Percentiles rank a stretch among this genome's conserved stretches.
Evolutionary conservation across 148 eudicot species (phyloP).

Genomic region (Simmondsia chinensis): DNA sequence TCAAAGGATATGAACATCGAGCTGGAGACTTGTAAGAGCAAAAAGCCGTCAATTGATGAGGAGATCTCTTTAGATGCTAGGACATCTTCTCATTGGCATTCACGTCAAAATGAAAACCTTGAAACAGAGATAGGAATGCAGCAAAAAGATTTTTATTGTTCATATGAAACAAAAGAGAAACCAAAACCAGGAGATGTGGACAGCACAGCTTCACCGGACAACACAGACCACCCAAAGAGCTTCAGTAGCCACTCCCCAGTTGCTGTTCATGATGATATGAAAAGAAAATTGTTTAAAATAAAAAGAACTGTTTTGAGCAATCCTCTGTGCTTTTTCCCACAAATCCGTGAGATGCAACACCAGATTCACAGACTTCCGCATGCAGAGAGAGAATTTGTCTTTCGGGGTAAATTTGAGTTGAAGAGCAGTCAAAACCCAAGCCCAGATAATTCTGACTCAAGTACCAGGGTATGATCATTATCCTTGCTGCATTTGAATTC

Average conservation of each 20-base stretch:
- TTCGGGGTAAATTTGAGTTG: slow-evolving; percentile 16
- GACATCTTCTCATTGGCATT: slow-evolving; percentile 7
- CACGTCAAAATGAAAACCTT: slow-evolving; percentile 13
- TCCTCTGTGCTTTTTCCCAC: slow-evolving; percentile 22
- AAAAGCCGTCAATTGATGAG: slow-evolving; percentile 16
- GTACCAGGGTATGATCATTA: slow-evolving; percentile 27
- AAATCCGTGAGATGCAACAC: slow-evolving; percentile 17
- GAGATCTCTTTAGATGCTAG: slow-evolving; percentile 13
- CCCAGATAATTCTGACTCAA: slow-evolving; percentile 21
- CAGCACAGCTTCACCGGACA: slow-evolving; percentile 13
- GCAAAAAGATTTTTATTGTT: slow-evolving; percentile 5
- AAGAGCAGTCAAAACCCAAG: slow-evolving; percentile 21
- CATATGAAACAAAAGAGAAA: slow-evolving; percentile 18
- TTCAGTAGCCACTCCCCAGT: slow-evolving; percentile 21
- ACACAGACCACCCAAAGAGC: slow-evolving; percentile 16
- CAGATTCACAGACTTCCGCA: slow-evolving; percentile 19
- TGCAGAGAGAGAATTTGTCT: slow-evolving; percentile 6
- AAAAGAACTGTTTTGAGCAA: slow-evolving; percentile 18
- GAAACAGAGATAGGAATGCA: slow-evolving; percentile 14
- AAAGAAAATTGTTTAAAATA: slow-evolving; percentile 29
- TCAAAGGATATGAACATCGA: slow-evolving; percentile 12
- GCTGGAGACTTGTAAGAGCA: slow-evolving; percentile 13
- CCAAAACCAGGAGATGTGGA: slow-evolving; percentile 17
- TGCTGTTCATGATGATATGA: slow-evolving; percentile 21
- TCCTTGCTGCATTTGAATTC: slow-evolving; percentile 17